Evolutionary conservation across 257 asterid genomes (phyloP).

Genomic region (Echium plantagineum): DNA sequence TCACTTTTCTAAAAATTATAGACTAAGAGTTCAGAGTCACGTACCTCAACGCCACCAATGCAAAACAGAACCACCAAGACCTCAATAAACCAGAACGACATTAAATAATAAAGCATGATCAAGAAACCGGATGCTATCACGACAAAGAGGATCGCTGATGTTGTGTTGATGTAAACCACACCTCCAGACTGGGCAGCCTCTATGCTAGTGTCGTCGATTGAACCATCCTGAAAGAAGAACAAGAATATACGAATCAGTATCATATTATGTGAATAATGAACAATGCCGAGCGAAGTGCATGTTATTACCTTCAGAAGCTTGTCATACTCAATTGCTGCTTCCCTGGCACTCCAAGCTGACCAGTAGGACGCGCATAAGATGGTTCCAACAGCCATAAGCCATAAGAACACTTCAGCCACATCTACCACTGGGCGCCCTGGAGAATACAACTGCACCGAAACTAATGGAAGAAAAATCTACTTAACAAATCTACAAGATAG

Average conservation of each 20-base stretch:
- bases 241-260: slow-evolving; percentile 1
- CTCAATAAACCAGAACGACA: slow-evolving; percentile 82
- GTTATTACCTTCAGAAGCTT: slow-evolving; percentile 57
- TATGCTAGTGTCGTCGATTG: slow-evolving; percentile 40
- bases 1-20: background rate
- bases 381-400: slow-evolving; percentile 94
- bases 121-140: slow-evolving; percentile 85
- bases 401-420: slow-evolving; percentile 88
- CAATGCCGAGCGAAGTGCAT: background rate
- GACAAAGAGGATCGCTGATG: slow-evolving; percentile 71
- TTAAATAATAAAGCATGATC: slow-evolving; percentile 83
- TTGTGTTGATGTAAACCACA: slow-evolving; percentile 62
- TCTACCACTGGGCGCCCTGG: slow-evolving; percentile 79
- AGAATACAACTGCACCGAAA: slow-evolving; percentile 79
- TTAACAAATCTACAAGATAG: background rate
- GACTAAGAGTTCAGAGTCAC: slow-evolving; percentile 1
- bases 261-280: slow-evolving; percentile 3
- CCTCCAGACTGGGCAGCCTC: slow-evolving; percentile 35
- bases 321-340: slow-evolving; percentile 74
- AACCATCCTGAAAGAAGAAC: slow-evolving; percentile 56
- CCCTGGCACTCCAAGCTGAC: slow-evolving; percentile 96
- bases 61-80: slow-evolving; percentile 85
- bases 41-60: slow-evolving; percentile 93
- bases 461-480: slow-evolving; percentile 30
- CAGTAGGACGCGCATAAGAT: slow-evolving; percentile 82